Percentiles rank a stretch among this genome's conserved stretches.
Conservation (phyloP, 2,329 filamentous ascomycete species). For the Blumeria hordei region DNA sequence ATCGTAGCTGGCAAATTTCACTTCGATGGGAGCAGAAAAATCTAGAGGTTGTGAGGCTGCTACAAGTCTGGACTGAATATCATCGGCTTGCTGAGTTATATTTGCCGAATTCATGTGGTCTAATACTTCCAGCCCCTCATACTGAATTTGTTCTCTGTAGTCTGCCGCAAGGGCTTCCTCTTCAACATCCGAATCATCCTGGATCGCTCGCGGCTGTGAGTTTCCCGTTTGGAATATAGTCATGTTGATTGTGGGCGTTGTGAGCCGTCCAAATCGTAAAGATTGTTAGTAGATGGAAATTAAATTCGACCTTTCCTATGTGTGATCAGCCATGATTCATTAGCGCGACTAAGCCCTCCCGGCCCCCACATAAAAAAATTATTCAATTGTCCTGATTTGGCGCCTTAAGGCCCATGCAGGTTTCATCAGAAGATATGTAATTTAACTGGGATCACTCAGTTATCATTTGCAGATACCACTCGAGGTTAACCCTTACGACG, state of each 20-base stretch:
- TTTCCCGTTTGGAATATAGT: slow-evolving; percentile 36
- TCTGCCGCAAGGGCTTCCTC: slow-evolving; percentile 91
- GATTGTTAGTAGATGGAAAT: too few relatives aligned
- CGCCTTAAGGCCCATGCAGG: too few relatives aligned
- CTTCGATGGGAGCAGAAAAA: slow-evolving; percentile 84
- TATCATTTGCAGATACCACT: too few relatives aligned
- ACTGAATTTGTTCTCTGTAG: slow-evolving; percentile 90
- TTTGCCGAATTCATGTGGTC: slow-evolving; percentile 48
- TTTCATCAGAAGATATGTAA: too few relatives aligned
- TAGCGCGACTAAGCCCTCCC: too few relatives aligned
- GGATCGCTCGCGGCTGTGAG: slow-evolving; percentile 33
- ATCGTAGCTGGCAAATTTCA: slow-evolving; percentile 97
- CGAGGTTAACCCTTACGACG: too few relatives aligned
- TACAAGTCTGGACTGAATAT: slow-evolving; percentile 76
- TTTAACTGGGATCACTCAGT: too few relatives aligned
- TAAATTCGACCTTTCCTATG: too few relatives aligned
- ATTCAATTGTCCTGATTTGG: too few relatives aligned
- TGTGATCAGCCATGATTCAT: too few relatives aligned
- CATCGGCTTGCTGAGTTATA: slow-evolving; percentile 55
- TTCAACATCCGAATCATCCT: slow-evolving; percentile 80
- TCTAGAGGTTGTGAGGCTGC: slow-evolving; percentile 88
- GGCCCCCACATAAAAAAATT: too few relatives aligned
- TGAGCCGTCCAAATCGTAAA: too few relatives aligned
- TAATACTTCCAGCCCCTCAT: slow-evolving; percentile 64
- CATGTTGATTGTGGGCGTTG: slow-evolving; percentile 20